phyloP scores from a whole-genome alignment of 352 stramenopile genomes.

The Peronospora destructor region DNA sequence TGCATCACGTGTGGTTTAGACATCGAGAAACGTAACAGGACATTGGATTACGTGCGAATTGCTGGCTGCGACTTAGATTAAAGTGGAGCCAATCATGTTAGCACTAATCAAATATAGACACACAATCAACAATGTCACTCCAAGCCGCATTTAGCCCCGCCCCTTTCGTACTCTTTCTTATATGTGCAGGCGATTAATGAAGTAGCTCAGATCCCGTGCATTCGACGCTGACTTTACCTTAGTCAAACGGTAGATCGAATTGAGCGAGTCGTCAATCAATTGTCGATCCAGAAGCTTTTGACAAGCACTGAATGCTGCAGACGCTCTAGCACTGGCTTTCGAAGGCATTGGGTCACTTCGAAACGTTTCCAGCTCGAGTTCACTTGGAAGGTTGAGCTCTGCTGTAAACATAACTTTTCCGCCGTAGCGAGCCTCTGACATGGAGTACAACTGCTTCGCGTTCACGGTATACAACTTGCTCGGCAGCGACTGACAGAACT shows the following conservation, averaged over 20 bases:
- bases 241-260: constrained; percentile 65
- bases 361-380: constrained; percentile 45
- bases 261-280: constrained; percentile 57
- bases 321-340: constrained; percentile 53
- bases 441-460: constrained; percentile 50
- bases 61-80: background rate
- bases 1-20: no score
- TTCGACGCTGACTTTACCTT: constrained; percentile 38
- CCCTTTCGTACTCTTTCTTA: constrained; percentile 10
- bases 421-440: constrained; percentile 23
- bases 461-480: constrained; percentile 44
- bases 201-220: constrained; percentile 47
- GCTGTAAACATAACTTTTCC: constrained; percentile 47
- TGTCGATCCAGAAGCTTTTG: constrained; percentile 42
- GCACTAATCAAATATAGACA: background rate
- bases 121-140: background rate
- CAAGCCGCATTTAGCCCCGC: background rate
- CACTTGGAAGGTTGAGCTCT: constrained; percentile 41
- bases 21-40: no score
- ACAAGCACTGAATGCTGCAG: constrained; percentile 53
- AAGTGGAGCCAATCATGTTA: background rate
- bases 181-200: constrained; percentile 37
- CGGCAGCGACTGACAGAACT: constrained; percentile 73
- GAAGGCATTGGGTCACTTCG: constrained; percentile 40
- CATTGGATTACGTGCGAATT: background rate